phyloP scores from a whole-genome alignment of 345 rosid species.

The Gossypium sturtianum region DNA sequence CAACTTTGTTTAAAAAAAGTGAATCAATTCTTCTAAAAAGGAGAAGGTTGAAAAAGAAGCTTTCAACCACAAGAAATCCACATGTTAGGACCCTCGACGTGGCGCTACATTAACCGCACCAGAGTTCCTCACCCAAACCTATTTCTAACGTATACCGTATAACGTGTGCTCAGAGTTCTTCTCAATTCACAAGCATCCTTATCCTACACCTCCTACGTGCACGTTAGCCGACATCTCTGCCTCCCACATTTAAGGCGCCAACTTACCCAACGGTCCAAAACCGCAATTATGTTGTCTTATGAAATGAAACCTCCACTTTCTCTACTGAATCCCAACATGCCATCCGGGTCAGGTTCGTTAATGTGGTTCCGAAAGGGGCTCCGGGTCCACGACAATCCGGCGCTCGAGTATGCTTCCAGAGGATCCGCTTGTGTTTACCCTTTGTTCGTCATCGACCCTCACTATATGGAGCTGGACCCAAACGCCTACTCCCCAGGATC shows the following conservation, averaged over 20 bases:
- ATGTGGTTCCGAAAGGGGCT: conserved; percentile 96
- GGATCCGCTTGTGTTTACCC: conserved; percentile 52
- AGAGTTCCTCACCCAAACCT: too few species aligned
- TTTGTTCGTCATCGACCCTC: conserved; percentile 82
- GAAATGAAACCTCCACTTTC: neutral
- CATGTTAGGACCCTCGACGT: neutral
- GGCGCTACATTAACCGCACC: neutral
- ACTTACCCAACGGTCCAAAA: neutral
- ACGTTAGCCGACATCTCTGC: conserved; percentile 1
- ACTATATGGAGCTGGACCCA: conserved; percentile 74
- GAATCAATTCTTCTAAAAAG: too few species aligned
- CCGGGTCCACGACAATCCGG: conserved; percentile 92
- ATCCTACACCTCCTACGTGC: neutral
- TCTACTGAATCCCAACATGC: conserved; percentile 27
- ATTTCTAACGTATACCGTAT: neutral
- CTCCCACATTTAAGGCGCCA: conserved; percentile 10
- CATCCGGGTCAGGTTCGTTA: conserved; percentile 50
- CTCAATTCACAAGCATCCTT: neutral
- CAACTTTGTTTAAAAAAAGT: too few species aligned
- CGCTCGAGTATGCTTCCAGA: conserved; percentile 57
- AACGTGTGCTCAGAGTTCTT: neutral
- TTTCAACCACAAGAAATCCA: neutral
- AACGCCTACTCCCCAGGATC: conserved; percentile 70
- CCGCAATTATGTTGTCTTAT: neutral
- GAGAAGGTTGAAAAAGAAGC: too few species aligned